Percentiles rank a stretch among this genome's conserved stretches.
phyloP scores from a whole-genome alignment of 768 basidiomycete species.

The Pisolithus albus region DNA sequence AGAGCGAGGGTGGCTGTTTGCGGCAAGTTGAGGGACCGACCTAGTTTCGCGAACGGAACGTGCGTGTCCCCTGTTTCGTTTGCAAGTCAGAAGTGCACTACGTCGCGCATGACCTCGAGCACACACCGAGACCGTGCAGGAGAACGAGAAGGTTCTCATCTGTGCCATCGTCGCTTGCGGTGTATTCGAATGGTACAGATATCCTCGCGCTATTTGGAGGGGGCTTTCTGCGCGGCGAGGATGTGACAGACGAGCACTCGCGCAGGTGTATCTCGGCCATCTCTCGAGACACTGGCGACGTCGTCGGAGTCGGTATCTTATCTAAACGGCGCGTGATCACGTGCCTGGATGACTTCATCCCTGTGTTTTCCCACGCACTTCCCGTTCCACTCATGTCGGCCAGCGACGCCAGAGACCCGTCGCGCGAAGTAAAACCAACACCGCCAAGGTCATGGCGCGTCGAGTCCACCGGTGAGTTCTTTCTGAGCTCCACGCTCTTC shows the following conservation, averaged over 20 bases:
- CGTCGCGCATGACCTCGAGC: not conserved
- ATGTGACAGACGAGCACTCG: constrained; percentile 3
- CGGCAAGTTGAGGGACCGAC: constrained; percentile 69
- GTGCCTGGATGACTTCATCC: not conserved
- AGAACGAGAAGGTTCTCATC: constrained; percentile 83
- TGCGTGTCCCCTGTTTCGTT: constrained; percentile 66
- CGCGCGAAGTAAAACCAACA: constrained; percentile 49
- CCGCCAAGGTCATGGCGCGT: constrained; percentile 62
- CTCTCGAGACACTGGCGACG: not conserved
- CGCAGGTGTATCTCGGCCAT: constrained; percentile 20
- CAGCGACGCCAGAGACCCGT: constrained; percentile 57
- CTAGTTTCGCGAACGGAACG: constrained; percentile 68
- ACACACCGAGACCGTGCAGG: constrained; percentile 77
- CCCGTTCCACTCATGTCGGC: constrained; percentile 23
- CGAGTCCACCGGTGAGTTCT: constrained; percentile 41
- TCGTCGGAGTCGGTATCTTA: not conserved
- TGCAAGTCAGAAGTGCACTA: not conserved
- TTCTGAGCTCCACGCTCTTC: not conserved
- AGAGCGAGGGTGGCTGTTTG: constrained; percentile 83
- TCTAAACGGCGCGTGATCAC: not conserved
- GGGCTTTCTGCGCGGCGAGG: constrained; percentile 38
- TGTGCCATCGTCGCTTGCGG: constrained; percentile 71
- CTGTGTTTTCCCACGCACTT: not conserved
- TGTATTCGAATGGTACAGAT: constrained; percentile 57
- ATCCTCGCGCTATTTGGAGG: constrained; percentile 40